Percentiles rank a stretch among this genome's conserved stretches.
Evolutionary conservation across 495 filamentous ascomycete species (phyloP).

Genomic region (Neurospora discreta): DNA sequence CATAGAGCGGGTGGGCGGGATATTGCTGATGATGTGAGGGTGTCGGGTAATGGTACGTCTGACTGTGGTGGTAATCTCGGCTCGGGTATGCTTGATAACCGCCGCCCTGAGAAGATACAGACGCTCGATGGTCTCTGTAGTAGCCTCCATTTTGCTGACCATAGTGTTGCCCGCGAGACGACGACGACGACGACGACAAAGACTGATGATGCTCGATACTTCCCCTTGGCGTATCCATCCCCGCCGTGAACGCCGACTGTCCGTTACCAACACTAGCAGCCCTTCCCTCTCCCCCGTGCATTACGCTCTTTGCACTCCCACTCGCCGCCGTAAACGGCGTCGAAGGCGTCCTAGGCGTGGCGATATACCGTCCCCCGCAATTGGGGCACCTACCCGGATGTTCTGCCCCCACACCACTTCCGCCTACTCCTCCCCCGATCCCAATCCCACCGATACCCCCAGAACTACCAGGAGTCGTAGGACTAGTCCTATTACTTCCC

Average conservation of each 20-base stretch:
- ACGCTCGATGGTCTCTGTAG: background rate
- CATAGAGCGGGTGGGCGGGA: background rate
- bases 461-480: background rate
- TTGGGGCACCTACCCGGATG: constrained; percentile 45
- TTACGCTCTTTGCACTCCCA: background rate
- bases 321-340: constrained; percentile 35
- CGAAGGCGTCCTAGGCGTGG: constrained; percentile 41
- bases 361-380: constrained; percentile 53
- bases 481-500: background rate
- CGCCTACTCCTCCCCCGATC: background rate
- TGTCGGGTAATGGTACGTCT: background rate
- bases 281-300: background rate
- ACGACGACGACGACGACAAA: background rate
- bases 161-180: background rate
- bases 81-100: background rate
- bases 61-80: background rate
- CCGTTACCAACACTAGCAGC: background rate
- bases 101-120: background rate
- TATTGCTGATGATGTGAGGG: background rate
- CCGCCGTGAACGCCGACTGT: background rate
- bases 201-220: background rate
- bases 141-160: background rate
- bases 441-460: background rate
- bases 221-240: background rate
- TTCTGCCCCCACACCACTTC: constrained; percentile 18